Evolutionary conservation across 1,284 basidiomycete species (phyloP).

Genomic region (Leccinum solheimii): DNA sequence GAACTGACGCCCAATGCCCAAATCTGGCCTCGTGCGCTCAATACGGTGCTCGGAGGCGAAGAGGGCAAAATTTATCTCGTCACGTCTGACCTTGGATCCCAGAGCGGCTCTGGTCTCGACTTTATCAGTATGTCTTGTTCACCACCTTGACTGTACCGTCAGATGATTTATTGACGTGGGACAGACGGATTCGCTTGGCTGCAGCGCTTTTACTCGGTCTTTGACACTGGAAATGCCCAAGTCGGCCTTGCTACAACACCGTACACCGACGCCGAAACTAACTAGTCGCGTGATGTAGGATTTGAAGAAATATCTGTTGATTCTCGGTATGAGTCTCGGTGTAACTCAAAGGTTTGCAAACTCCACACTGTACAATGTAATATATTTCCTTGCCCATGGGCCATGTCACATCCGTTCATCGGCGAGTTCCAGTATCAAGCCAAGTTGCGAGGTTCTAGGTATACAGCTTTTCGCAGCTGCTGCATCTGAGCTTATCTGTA

Average conservation of each 20-base stretch:
- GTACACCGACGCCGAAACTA: slow-evolving; percentile 26
- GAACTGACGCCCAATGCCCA: slow-evolving; percentile 49
- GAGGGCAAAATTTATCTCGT: slow-evolving; percentile 44
- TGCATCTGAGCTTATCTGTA: not conserved
- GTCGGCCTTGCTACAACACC: slow-evolving; percentile 37
- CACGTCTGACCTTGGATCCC: slow-evolving; percentile 39
- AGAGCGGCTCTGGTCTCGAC: slow-evolving; percentile 39
- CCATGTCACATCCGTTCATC: not conserved
- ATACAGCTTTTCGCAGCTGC: not conserved
- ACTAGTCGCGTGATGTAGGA: slow-evolving; percentile 2
- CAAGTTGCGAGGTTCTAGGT: not conserved
- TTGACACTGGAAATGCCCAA: slow-evolving; percentile 29
- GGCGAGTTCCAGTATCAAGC: not conserved
- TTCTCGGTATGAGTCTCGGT: too few species aligned
- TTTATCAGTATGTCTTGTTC: slow-evolving; percentile 26
- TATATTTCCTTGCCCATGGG: not conserved
- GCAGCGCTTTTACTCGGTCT: slow-evolving; percentile 38
- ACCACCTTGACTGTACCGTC: not conserved
- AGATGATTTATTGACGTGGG: not conserved
- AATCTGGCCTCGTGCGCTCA: slow-evolving; percentile 49
- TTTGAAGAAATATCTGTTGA: not conserved
- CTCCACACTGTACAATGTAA: not conserved
- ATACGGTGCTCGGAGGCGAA: slow-evolving; percentile 43
- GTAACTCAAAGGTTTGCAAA: too few species aligned
- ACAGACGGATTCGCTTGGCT: slow-evolving; percentile 37